Conservation (phyloP, 2,329 filamentous ascomycete species). For the Clonostachys chloroleuca region DNA sequence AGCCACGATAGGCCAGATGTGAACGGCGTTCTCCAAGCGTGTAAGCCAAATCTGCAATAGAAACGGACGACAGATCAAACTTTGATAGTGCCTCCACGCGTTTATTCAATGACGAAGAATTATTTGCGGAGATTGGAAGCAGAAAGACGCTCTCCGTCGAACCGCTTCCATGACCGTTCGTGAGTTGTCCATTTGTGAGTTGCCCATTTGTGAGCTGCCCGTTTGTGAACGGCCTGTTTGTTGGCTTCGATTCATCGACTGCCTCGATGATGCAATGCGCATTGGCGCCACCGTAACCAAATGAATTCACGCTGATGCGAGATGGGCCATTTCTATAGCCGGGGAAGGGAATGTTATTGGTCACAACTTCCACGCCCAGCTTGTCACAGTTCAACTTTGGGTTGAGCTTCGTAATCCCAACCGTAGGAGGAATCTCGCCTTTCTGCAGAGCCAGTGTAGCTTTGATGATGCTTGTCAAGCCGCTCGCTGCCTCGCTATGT, state of each 20-base stretch:
- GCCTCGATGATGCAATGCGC: slow-evolving; percentile 31
- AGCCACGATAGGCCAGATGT: slow-evolving; percentile 7
- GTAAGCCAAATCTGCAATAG: slow-evolving; percentile 8
- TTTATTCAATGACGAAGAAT: background rate
- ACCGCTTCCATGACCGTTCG: background rate
- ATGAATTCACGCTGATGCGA: slow-evolving; percentile 6
- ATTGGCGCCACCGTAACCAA: slow-evolving; percentile 42
- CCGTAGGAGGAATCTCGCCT: slow-evolving; percentile 15
- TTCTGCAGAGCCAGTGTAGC: slow-evolving; percentile 14
- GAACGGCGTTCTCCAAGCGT: slow-evolving; percentile 8
- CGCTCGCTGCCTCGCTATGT: slow-evolving; percentile 18
- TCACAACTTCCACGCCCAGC: no score
- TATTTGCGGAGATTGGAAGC: background rate
- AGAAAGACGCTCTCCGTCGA: background rate
- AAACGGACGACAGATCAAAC: background rate
- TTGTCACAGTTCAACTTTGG: slow-evolving; percentile 9
- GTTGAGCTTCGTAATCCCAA: slow-evolving; percentile 13
- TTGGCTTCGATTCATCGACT: background rate
- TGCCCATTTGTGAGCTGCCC: background rate
- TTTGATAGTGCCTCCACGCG: background rate
- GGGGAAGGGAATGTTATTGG: slow-evolving; percentile 8
- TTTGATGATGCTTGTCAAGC: slow-evolving; percentile 18
- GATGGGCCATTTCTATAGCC: background rate
- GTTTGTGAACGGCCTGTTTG: background rate
- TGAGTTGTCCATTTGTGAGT: background rate